Base-by-base conservation (phyloP, 306 rosid genomes). In the Glycine latifolia region DNA sequence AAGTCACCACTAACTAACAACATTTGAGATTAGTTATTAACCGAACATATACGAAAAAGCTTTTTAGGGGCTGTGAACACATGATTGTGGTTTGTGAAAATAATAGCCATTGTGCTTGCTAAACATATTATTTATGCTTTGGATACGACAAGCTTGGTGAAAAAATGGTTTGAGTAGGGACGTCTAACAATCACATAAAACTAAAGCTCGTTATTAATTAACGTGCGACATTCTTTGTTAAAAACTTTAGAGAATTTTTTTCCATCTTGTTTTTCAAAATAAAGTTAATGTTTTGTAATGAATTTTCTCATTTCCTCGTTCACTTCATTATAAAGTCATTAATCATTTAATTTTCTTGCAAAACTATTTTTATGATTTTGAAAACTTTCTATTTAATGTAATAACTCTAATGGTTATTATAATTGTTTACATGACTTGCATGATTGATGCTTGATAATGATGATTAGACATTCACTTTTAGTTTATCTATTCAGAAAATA, bases 81-180 rank as follows among this genome's bases (percentile, higher is more conserved):
- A 62, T 8, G 47, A 76, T 61, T 26, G 80, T 31, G 48, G 48
- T 61, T 61, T 33, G 49, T 31, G 33, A 76, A 76, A 26, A 26
- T 53, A 8, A 37, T 11, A 15, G 31, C 2, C 31, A 26, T 26
- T 26, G 31, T 52, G 63, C 0, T 54, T 54, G 31, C 48, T 20
- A 7, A 72, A 71, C 63, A 14, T 71, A 33, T 53, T 35, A 26
- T 53, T 10, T 50, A 7, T 71, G 31, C 15, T 71, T 33, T 72
- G 4, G 65, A n/a, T 53, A 54, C n/a, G 8, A 73, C 17, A 2
- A 8, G 20, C 4, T 67, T 67, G 13, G 60, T 49, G 76, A 71
- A 49, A 71, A 49, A 16, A 46, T 16, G 53, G 56, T 69, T 69
- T 46, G 6, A 2, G 73, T 43, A 67, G 54, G 74, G 37, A 67